Evolutionary conservation across 2,329 filamentous ascomycete species (phyloP), one percentile per base, ranked within the genome.

Genomic region (Aspergillus ruber): DNA sequence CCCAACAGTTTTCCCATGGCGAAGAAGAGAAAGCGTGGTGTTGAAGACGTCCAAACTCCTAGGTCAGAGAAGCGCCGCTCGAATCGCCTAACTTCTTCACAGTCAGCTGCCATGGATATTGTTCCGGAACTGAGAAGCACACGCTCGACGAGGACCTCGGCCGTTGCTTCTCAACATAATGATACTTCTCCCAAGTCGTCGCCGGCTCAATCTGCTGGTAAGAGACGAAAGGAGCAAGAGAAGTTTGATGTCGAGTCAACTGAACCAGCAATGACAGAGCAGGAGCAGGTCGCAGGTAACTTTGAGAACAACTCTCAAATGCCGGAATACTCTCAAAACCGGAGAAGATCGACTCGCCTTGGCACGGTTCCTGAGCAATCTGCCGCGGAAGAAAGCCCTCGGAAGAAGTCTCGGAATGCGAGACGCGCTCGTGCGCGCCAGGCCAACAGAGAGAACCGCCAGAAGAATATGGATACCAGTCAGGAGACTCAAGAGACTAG

Each of bases 1-100:
- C 32, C 44, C 9, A 38, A 48, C 3, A 53, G 50, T 17, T 47
- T 46, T 6, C 57, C 55, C 10, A 20, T 54, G 3, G 60, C 54
- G 4, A 64, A 58, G 51, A 72, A 70, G 52, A 62, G 68, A 32
- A 67, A 68, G 48, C 57, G 66, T 2, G 59, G 60, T 32, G 54
- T 53, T 9, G 56, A 60, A 13, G 48, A 55, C 15, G 25, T 44
- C 27, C 46, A 46, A 1, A 48, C 53, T 18, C 43, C 51, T 7
- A 51, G 49, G 6, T 54, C 54, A 20, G 58, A 62, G 35, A 61
- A 58, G 45, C 64, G 66, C 29, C 61, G 64, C 13, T 67, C 65
- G 3, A 60, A 54, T 3, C 57, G 59, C 27, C 52, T 60, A 13
- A 56, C 58, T 15, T 51, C 57, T 4, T 46, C 48, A 3, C 57